These are phyloP conservation scores for Tephrocybe sp. DNA, from an alignment of 768 basidiomycete genomes.

Conservation along the genomic window DNA sequence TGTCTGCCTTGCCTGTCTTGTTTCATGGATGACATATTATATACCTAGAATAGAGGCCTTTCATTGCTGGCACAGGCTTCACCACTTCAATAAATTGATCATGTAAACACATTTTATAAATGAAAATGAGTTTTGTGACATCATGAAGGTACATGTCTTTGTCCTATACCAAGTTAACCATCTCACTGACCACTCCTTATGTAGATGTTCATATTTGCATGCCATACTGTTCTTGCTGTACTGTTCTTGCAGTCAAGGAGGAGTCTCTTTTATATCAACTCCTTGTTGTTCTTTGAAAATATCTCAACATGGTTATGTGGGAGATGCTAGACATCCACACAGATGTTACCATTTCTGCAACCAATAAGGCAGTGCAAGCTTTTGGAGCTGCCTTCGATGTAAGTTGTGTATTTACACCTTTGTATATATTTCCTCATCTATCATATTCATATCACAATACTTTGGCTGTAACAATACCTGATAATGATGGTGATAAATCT, in stretches of 20 bases:
- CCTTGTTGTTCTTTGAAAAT: not conserved
- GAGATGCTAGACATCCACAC: not conserved
- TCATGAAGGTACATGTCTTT: no score
- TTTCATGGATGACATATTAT: no score
- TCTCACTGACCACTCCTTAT: no score
- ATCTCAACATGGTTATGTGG: constrained; percentile 4
- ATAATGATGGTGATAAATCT: constrained; percentile 19
- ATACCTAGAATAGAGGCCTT: constrained; percentile 21
- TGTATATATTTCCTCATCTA: not conserved
- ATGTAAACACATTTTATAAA: constrained; percentile 26
- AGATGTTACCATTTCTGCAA: not conserved
- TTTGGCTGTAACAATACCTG: not conserved
- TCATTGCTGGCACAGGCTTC: constrained; percentile 31
- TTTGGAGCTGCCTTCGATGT: not conserved
- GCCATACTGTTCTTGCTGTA: constrained; percentile 4
- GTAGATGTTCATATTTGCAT: not conserved
- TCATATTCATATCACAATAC: not conserved
- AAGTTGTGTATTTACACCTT: not conserved
- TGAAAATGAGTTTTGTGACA: constrained; percentile 30
- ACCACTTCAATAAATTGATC: constrained; percentile 25
- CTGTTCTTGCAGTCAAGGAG: not conserved
- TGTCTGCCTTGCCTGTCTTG: constrained; percentile 3
- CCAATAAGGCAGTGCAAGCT: not conserved
- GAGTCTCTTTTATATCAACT: not conserved
- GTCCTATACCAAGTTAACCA: no score